These are phyloP conservation scores for Saturnispora diversa DNA, from an alignment of 805 yeast species.

Conservation along the genomic window DNA sequence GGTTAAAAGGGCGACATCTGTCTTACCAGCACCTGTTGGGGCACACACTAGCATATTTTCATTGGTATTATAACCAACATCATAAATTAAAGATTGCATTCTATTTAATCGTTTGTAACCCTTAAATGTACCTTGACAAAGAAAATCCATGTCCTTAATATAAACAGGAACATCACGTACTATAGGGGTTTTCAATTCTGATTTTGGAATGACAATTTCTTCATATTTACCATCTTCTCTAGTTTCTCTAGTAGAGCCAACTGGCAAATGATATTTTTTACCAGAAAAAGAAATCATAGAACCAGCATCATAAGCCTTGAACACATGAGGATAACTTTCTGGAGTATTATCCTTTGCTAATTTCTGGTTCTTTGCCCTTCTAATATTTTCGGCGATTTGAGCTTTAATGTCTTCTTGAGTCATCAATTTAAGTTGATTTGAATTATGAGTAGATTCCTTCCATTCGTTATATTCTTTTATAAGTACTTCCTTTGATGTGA, in stretches of 20 bases:
- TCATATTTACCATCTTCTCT: constrained; percentile 43
- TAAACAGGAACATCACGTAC: constrained; percentile 44
- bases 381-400: constrained; percentile 43
- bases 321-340: constrained; percentile 80
- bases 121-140: constrained; percentile 79
- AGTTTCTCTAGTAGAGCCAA: constrained; percentile 64
- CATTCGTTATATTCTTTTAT: constrained; percentile 18
- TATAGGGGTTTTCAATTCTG: constrained; percentile 39
- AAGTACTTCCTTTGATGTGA: constrained; percentile 37
- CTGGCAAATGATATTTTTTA: constrained; percentile 69
- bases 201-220: constrained; percentile 75
- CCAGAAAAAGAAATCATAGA: constrained; percentile 73
- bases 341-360: constrained; percentile 39
- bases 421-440: constrained; percentile 28
- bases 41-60: constrained; percentile 96
- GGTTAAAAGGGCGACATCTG: constrained; percentile 82
- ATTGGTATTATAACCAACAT: constrained; percentile 86
- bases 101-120: constrained; percentile 71
- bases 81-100: constrained; percentile 85
- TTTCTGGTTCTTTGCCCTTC: constrained; percentile 40
- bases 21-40: constrained; percentile 97
- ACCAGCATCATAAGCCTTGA: constrained; percentile 57
- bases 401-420: constrained; percentile 49
- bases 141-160: constrained; percentile 57
- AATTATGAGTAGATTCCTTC: neutral